phyloP scores from a whole-genome alignment of 1,284 basidiomycete species.

The Pseudozyma tsukubaensis region DNA sequence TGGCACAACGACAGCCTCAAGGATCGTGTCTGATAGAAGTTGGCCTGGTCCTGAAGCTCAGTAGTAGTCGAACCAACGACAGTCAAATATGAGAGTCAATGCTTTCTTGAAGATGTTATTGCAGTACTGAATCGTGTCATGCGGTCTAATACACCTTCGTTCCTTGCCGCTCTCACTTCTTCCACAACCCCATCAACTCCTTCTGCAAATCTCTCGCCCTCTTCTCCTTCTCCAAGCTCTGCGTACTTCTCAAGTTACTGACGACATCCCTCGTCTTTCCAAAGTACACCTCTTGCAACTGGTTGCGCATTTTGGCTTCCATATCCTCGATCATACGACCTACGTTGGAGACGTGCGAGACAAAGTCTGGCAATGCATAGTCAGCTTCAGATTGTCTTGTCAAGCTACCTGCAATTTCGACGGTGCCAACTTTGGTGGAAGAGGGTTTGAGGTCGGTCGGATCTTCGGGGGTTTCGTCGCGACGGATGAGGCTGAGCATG shows the following conservation, averaged over 20 bases:
- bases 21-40: too few relatives aligned
- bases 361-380: conserved; percentile 50
- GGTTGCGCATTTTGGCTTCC: conserved; percentile 98
- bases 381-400: conserved; percentile 85
- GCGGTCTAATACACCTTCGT: too few relatives aligned
- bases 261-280: conserved; percentile 97
- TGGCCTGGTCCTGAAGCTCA: too few relatives aligned
- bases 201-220: conserved; percentile 88
- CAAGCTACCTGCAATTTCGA: conserved; percentile 93
- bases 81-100: too few relatives aligned
- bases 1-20: too few relatives aligned
- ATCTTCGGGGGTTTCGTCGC: conserved; percentile 70
- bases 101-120: too few relatives aligned
- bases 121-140: too few relatives aligned
- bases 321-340: conserved; percentile 97
- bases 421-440: conserved; percentile 75
- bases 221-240: conserved; percentile 84
- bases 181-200: conserved; percentile 81
- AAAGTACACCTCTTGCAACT: conserved; percentile 87
- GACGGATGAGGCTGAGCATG: conserved; percentile 90
- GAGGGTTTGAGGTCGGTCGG: conserved; percentile 25
- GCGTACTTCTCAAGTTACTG: conserved; percentile 85
- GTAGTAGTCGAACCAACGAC: too few relatives aligned
- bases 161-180: conserved; percentile 29
- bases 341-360: conserved; percentile 88